Evolutionary conservation across 78 protist genomes (phyloP), one percentile per base, ranked within the genome.

Genomic region (Cavenderia fasciculata): DNA sequence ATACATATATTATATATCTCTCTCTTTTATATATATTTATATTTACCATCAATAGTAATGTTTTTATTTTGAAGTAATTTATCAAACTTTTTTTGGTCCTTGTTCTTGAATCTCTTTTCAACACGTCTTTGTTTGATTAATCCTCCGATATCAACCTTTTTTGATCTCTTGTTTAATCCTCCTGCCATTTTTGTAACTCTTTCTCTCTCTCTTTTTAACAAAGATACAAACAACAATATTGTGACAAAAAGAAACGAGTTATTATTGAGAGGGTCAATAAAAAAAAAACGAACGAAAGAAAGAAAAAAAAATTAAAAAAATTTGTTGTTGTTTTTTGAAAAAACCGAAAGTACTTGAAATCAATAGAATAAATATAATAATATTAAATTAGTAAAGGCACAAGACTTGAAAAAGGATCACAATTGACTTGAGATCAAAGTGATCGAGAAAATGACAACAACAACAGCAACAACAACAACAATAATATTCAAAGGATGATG

Each of bases 91-190:
- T 57, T 36, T 40, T 23, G 19, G 46, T 63, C 72, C 5, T 38
- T 47, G 14, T 65, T 82, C 4, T 47, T 23, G 19, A 52, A 62
- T 33, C 68, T 82, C 21, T 54, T 82, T 11, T 62, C 23, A 8
- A 34, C 25, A 66, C 78, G 72, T 68, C 78, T 82, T 68, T 82
- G 90, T 21, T 82, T 82, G 38, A 56, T 82, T 7, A 68, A 16
- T 6, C 49, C 59, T 25, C 68, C 56, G 21, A 82, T 29, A 56
- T 82, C 90, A 2, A 82, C 23, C 70, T 82, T 82, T 54, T 82
- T 82, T 18, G 90, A 44, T 27, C 79, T 25, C 43, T 82, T 82
- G 34, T 38, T 68, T 18, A 69, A 63, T 82, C 54, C 68, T 40
- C 74, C 87, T n/a, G n/a, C n/a, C n/a, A n/a, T n/a, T n/a, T n/a